phyloP scores from a whole-genome alignment of 148 eudicot species.

The Vaccinium macrocarpon region DNA sequence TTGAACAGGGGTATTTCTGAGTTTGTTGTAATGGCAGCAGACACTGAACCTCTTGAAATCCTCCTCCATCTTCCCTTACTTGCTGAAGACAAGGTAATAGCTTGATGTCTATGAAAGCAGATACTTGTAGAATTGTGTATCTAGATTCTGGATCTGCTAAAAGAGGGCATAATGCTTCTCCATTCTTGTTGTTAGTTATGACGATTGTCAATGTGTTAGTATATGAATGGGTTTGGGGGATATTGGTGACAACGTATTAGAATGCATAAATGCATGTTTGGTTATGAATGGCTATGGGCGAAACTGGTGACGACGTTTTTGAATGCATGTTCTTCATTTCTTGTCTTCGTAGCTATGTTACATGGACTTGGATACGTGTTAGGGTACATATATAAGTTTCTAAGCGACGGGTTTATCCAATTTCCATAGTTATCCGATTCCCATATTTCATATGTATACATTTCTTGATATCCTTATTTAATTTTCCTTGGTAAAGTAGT shows the following conservation, averaged over 20 bases:
- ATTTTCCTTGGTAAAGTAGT: background rate
- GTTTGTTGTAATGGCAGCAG: constrained; percentile 75
- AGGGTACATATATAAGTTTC: too few species aligned
- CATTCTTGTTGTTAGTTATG: background rate
- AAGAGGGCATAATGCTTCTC: background rate
- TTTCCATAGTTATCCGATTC: background rate
- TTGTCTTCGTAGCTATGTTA: background rate
- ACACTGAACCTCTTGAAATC: constrained; percentile 72
- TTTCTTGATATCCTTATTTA: background rate
- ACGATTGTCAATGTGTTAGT: background rate
- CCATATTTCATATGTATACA: background rate
- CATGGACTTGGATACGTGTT: background rate
- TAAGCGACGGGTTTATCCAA: background rate
- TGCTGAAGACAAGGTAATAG: constrained; percentile 68
- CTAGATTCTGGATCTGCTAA: background rate
- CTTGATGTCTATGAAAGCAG: background rate
- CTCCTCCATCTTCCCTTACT: constrained; percentile 72
- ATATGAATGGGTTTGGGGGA: background rate
- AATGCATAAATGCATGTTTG: too few species aligned
- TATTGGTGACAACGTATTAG: too few species aligned
- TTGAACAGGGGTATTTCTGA: constrained; percentile 76
- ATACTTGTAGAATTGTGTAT: background rate
- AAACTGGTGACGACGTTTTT: background rate
- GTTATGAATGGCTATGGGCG: too few species aligned
- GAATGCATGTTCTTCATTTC: background rate